phyloP scores from a whole-genome alignment of 1,284 basidiomycete genomes.

The Rhodotorula sp. region DNA sequence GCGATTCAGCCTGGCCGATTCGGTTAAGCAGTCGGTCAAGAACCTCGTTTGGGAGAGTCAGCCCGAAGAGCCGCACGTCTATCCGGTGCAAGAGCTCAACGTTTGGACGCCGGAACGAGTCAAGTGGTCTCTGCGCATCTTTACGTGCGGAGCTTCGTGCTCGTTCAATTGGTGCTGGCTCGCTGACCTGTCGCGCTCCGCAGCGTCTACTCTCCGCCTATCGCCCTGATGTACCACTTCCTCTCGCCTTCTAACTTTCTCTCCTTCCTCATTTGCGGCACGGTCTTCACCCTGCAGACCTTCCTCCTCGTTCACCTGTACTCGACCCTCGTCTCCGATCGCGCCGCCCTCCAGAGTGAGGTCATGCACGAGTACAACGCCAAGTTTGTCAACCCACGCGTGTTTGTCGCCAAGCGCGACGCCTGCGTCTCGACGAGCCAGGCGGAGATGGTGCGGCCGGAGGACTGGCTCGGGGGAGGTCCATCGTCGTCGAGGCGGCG shows the following conservation, averaged over 20 bases:
- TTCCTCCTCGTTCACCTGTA: constrained; percentile 64
- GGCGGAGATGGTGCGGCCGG: constrained; percentile 20
- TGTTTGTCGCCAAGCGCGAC: constrained; percentile 53
- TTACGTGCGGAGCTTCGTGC: constrained; percentile 21
- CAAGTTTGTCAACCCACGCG: constrained; percentile 70
- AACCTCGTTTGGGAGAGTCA: background rate
- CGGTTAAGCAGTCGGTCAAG: constrained; percentile 4
- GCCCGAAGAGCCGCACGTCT: constrained; percentile 12
- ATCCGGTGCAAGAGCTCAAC: constrained; percentile 38
- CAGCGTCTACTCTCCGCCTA: constrained; percentile 40
- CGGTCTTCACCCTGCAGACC: constrained; percentile 25
- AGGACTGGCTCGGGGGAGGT: background rate
- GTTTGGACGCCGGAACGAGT: constrained; percentile 42
- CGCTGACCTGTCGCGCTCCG: background rate
- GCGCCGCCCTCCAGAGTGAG: constrained; percentile 69
- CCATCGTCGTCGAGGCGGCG: background rate
- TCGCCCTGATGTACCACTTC: constrained; percentile 41
- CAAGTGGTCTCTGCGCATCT: constrained; percentile 36
- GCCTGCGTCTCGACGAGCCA: constrained; percentile 26
- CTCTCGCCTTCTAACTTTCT: constrained; percentile 33
- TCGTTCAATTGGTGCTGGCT: background rate
- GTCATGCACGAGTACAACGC: constrained; percentile 83
- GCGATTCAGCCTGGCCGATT: background rate
- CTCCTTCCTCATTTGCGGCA: constrained; percentile 27
- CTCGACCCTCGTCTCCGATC: constrained; percentile 67